phyloP scores from a whole-genome alignment of 192 early-diverging fungal genomes.

The Mortierella hygrophila region DNA sequence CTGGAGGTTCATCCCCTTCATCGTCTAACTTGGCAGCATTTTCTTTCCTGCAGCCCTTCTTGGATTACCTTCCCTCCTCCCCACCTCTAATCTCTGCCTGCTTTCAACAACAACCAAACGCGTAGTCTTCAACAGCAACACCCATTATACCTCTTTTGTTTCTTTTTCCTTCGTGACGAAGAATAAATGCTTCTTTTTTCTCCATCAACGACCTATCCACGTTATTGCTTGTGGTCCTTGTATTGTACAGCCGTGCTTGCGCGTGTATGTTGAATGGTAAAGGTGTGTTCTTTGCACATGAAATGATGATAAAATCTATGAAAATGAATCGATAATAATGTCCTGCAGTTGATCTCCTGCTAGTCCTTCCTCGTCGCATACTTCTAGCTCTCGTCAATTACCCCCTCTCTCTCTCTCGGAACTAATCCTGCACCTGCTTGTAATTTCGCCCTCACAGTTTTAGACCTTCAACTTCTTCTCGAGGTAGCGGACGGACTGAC shows the following conservation, averaged over 20 bases:
- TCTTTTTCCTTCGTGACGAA: neutral
- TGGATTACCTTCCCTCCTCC: neutral
- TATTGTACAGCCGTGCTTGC: neutral
- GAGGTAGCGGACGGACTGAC: slow-evolving; percentile 71
- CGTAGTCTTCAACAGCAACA: neutral
- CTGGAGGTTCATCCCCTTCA: slow-evolving; percentile 35
- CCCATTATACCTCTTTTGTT: neutral
- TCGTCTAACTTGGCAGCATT: neutral
- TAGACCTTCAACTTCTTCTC: slow-evolving; percentile 63
- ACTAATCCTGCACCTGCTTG: neutral
- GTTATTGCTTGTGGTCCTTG: neutral
- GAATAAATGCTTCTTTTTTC: neutral
- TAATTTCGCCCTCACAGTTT: neutral
- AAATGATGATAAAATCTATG: slow-evolving; percentile 10
- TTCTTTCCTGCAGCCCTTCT: neutral
- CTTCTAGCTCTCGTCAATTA: neutral
- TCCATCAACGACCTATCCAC: too few species aligned
- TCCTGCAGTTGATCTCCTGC: neutral
- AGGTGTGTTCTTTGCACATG: slow-evolving; percentile 1
- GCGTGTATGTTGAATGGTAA: too few species aligned
- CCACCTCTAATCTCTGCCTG: too few species aligned
- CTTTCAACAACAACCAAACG: too few species aligned
- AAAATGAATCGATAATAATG: neutral
- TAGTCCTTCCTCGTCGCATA: neutral
- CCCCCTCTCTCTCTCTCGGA: neutral